A percentile compares a stretch with the other conserved stretches of the same genome.
Conservation (phyloP, 495 filamentous ascomycete species). For the Podospora comata region DNA sequence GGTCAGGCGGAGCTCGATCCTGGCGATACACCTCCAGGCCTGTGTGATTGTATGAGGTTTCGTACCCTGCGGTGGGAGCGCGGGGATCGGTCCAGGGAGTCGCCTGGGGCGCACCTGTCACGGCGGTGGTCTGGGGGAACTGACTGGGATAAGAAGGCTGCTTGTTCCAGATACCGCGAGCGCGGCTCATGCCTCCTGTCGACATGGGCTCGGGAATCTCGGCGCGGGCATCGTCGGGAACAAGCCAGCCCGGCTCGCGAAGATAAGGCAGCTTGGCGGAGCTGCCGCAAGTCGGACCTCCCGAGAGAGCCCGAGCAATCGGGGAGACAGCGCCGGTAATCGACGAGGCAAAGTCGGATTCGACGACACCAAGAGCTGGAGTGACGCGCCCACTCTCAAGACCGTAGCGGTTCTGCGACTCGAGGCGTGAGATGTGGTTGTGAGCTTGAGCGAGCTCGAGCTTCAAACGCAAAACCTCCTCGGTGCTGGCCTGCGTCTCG, state of each 20-base stretch:
- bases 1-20: slow-evolving; percentile 47
- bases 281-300: slow-evolving; percentile 48
- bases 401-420: slow-evolving; percentile 65
- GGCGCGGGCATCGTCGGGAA: slow-evolving; percentile 64
- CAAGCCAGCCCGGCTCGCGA: slow-evolving; percentile 59
- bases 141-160: slow-evolving; percentile 33
- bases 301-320: slow-evolving; percentile 21
- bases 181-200: slow-evolving; percentile 55
- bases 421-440: slow-evolving; percentile 74
- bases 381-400: slow-evolving; percentile 29
- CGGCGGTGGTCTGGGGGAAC: slow-evolving; percentile 36
- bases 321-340: slow-evolving; percentile 21
- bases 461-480: slow-evolving; percentile 52
- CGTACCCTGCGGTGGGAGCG: slow-evolving; percentile 30
- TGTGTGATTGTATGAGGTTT: slow-evolving; percentile 29
- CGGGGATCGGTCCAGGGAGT: slow-evolving; percentile 41
- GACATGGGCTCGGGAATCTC: slow-evolving; percentile 62
- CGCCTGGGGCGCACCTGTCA: slow-evolving; percentile 35
- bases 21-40: slow-evolving; percentile 40
- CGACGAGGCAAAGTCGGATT: slow-evolving; percentile 30
- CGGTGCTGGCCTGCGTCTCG: slow-evolving; percentile 30
- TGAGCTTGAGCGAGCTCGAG: slow-evolving; percentile 79
- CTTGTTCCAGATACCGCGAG: slow-evolving; percentile 62
- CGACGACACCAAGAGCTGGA: slow-evolving; percentile 24
- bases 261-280: slow-evolving; percentile 49